These are phyloP conservation scores for Apiospora saccharicola DNA, from an alignment of 2,329 filamentous ascomycete genomes.

Conservation along the genomic window DNA sequence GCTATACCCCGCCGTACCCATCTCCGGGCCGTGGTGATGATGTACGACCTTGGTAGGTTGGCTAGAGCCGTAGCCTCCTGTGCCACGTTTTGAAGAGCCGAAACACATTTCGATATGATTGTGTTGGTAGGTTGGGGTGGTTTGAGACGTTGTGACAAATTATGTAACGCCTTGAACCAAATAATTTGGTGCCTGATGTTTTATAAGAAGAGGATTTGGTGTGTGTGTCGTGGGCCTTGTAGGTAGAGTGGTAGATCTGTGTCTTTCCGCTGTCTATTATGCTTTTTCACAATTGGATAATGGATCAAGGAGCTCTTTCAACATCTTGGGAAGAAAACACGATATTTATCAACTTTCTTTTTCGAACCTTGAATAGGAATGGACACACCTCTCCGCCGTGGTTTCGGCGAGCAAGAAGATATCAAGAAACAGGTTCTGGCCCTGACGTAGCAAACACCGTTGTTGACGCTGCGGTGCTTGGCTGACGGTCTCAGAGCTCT, in stretches of 20 bases:
- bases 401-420: no score
- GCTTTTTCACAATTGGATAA: no score
- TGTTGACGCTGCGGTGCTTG: not conserved
- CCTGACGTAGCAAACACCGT: not conserved
- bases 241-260: not conserved
- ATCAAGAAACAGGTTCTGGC: not conserved
- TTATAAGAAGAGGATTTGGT: not conserved
- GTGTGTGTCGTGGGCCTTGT: not conserved
- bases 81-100: not conserved
- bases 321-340: not conserved
- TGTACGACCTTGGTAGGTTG: constrained; percentile 6
- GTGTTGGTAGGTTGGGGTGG: not conserved
- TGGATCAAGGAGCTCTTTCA: no score
- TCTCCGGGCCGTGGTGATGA: constrained; percentile 1
- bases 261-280: not conserved
- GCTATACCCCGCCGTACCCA: not conserved
- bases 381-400: not conserved
- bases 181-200: not conserved
- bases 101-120: not conserved
- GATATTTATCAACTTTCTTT: not conserved
- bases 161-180: not conserved
- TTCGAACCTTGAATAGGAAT: no score
- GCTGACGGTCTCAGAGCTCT: not conserved
- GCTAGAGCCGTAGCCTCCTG: not conserved
- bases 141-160: not conserved